A percentile compares a stretch with the other conserved stretches of the same genome.
phyloP scores from a whole-genome alignment of 805 yeast genomes.

The Starmerella lactis-condensi region DNA sequence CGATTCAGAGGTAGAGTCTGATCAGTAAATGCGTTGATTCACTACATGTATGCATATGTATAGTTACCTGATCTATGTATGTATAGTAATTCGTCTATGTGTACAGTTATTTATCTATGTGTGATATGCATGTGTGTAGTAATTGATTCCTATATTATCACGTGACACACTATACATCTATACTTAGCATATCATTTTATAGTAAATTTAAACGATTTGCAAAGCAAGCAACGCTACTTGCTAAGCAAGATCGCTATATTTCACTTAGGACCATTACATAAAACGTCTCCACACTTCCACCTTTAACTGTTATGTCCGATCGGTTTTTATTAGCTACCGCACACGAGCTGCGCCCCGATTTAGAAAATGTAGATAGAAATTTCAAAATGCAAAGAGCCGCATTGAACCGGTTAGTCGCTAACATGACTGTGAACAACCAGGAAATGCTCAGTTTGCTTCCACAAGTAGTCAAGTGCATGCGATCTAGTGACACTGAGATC shows the following conservation, averaged over 20 bases:
- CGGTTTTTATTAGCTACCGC: conserved; percentile 17
- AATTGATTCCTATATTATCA: no score
- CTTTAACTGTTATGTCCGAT: conserved; percentile 3
- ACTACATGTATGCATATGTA: no score
- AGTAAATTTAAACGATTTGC: no score
- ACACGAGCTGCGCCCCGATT: conserved; percentile 23
- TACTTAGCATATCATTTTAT: no score
- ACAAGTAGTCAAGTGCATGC: conserved; percentile 38
- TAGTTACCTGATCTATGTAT: no score
- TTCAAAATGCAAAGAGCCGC: conserved; percentile 27
- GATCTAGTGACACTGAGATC: conserved; percentile 42
- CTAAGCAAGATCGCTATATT: no score
- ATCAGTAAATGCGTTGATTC: no score
- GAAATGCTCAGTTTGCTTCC: conserved; percentile 54
- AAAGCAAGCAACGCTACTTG: no score
- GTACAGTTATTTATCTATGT: no score
- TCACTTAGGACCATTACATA: neutral
- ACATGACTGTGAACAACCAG: conserved; percentile 61
- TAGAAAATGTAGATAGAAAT: conserved; percentile 23
- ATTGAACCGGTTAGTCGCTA: conserved; percentile 60
- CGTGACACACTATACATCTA: no score
- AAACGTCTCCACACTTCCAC: conserved; percentile 27
- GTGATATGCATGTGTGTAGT: no score
- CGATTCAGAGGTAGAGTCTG: conserved; percentile 32
- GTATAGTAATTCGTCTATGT: no score